Base-by-base conservation (phyloP, 2,329 filamentous ascomycete genomes). In the Apiospora aurea region DNA sequence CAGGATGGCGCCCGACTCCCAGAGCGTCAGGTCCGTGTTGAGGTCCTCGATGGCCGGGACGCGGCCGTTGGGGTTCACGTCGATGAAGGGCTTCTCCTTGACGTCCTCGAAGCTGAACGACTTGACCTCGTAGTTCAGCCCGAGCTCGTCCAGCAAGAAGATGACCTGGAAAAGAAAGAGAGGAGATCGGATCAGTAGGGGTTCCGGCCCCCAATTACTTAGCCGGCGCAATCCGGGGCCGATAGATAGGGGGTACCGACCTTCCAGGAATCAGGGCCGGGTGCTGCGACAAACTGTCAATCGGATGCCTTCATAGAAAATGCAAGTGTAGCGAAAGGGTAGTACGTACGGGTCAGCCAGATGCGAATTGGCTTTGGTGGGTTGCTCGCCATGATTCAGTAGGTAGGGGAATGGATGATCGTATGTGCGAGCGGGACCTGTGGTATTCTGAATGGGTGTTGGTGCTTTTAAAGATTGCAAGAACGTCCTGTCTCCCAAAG, bases 51-150 rank as follows among this genome's bases (percentile, higher is more conserved):
- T 67, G 34, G 67, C 38, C 24, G 72, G 70, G 4, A 71, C 53
- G 26, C 72, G 72, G n/a, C 67, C 72, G 46, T 73, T 73, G n/a
- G 72, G 72, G 57, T 73, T 73, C 6, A 71, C 21, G 38, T 51
- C 53, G 85, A 13, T 74, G 69, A 74, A 82, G 11, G 77, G 75
- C 13, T 77, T 74, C 14, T 77, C 71, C 72, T 81, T 83, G 29
- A 83, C 69, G 2, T 80, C 74, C 2, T 70, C 4, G 13, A 76
- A 72, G 4, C 29, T 41, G 26, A 76, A 41, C 0, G 18, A 0
- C 2, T 69, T 69, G n/a, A 76, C 38, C 61, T 80, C 77, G 73
- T 78, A 77, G 1, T 79, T 79, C 0, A 82, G 47, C 16, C 73
- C 74, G 34, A 82, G 78, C 72, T 81, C 79, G 46, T 77, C 73